Evolutionary conservation across 2,329 filamentous ascomycete species (phyloP), one percentile per base, ranked within the genome.

Genomic region (Alternaria dauci): DNA sequence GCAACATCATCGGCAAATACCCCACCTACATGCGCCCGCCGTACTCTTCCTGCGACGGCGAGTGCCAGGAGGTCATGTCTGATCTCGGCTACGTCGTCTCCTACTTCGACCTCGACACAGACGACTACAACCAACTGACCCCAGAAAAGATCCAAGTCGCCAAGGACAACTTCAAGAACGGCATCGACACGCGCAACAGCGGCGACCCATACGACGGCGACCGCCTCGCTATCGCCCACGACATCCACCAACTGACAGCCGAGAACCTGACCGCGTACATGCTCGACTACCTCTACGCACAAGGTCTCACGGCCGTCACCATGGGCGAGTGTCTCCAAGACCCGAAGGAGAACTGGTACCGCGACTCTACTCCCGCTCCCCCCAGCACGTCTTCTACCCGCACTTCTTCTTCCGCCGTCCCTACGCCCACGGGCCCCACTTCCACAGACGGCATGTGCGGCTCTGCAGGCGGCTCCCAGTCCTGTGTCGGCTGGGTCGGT

Each of bases 101-200:
- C 62, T 88, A 85, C 65, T 82, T 88, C 69, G 85, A 89, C 65
- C 76, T 89, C 36, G 87, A 89, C 68, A 83, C 86, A 2, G 83
- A 86, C 53, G 87, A 76, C 58, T 77, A 77, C 61, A 70, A 73
- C 55, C 69, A 78, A 25, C 60, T 74, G 41, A 71, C 69, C 4
- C 63, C 63, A 3, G 65, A 70, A 26, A 62, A 68, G 55, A 77
- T 77, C n/a, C 65, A 74, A 53, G 69, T 70, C 23, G 71, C 76
- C 11, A 76, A 78, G 67, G 58, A 72, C 59, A 70, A 68, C 44
- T 76, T 88, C 75, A 72, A 77, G 63, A 68, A 76, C 9, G 80
- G 79, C 44, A 80, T 85, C 55, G 69, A 71, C 18, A 55, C 41
- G 7, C 52, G 50, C 28, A 52, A 52, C 28, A 59, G 52, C 26